These are phyloP conservation scores for Penicillium sp. DNA, from an alignment of 2,329 filamentous ascomycete genomes.

Conservation along the genomic window DNA sequence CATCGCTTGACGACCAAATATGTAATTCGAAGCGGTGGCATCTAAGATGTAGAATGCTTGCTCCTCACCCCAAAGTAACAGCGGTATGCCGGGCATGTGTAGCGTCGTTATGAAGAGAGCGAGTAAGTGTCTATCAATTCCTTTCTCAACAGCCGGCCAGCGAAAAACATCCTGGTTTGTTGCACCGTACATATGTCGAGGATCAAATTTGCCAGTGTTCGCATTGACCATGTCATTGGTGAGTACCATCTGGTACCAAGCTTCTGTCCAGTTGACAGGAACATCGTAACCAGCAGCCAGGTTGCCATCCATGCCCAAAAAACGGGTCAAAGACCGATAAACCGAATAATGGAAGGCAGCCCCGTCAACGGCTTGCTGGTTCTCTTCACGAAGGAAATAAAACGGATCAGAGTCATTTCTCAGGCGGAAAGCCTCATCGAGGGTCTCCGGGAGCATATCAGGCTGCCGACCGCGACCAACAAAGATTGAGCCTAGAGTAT, in stretches of 20 bases:
- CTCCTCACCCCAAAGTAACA: constrained; percentile 68
- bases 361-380: constrained; percentile 60
- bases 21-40: constrained; percentile 66
- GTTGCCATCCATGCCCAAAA: constrained; percentile 64
- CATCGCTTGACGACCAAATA: constrained; percentile 68
- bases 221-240: constrained; percentile 66
- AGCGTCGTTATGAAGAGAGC: constrained; percentile 64
- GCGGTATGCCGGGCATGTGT: constrained; percentile 64
- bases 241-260: constrained; percentile 61
- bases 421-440: constrained; percentile 54
- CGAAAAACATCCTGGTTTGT: constrained; percentile 70
- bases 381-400: constrained; percentile 58
- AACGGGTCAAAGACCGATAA: constrained; percentile 66
- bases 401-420: constrained; percentile 49
- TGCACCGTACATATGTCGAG: constrained; percentile 66
- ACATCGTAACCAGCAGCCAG: constrained; percentile 59
- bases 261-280: constrained; percentile 58
- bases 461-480: constrained; percentile 66
- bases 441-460: constrained; percentile 53
- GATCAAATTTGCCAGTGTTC: constrained; percentile 65
- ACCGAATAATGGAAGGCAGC: constrained; percentile 67
- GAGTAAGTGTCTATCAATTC: constrained; percentile 61
- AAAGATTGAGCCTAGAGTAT: constrained; percentile 64
- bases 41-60: constrained; percentile 68
- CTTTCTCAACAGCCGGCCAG: constrained; percentile 64